Percentiles rank a stretch among this genome's conserved stretches.
phyloP scores from a whole-genome alignment of 75 land plant species.

The Cunninghamia lanceolata region DNA sequence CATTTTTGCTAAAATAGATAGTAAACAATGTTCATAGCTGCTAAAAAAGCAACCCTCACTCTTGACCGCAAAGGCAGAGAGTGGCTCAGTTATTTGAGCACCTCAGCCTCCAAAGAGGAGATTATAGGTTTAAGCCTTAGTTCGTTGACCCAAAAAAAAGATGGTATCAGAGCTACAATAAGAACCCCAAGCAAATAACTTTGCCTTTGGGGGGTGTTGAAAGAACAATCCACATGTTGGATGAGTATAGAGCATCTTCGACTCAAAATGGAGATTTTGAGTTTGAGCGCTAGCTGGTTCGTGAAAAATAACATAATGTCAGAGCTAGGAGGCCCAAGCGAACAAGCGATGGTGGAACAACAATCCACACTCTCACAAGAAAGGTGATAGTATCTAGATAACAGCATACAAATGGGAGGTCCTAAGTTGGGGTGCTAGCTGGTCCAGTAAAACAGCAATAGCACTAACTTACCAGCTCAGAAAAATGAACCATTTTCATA shows the following conservation, averaged over 20 bases:
- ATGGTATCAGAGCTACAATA: neutral
- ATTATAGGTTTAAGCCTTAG: too few relatives aligned
- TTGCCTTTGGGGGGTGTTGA: neutral
- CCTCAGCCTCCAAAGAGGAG: neutral
- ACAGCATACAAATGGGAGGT: neutral
- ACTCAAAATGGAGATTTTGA: neutral
- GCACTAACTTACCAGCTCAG: neutral
- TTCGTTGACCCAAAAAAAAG: neutral
- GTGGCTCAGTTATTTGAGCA: neutral
- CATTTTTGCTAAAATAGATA: too few relatives aligned
- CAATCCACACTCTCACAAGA: neutral
- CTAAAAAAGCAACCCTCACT: neutral
- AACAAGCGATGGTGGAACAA: neutral
- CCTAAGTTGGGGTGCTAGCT: neutral
- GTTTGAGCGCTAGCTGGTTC: neutral
- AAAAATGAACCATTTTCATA: neutral
- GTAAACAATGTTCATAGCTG: neutral
- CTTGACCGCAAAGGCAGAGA: neutral
- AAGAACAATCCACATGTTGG: neutral
- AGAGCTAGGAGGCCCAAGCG: neutral
- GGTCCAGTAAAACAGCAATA: neutral
- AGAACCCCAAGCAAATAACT: neutral
- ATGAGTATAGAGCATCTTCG: too few relatives aligned
- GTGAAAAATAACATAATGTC: neutral
- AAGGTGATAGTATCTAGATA: neutral